These are phyloP conservation scores for Chlorella variabilis DNA, from an alignment of 163 green algal genomes.

Conservation along the genomic window DNA sequence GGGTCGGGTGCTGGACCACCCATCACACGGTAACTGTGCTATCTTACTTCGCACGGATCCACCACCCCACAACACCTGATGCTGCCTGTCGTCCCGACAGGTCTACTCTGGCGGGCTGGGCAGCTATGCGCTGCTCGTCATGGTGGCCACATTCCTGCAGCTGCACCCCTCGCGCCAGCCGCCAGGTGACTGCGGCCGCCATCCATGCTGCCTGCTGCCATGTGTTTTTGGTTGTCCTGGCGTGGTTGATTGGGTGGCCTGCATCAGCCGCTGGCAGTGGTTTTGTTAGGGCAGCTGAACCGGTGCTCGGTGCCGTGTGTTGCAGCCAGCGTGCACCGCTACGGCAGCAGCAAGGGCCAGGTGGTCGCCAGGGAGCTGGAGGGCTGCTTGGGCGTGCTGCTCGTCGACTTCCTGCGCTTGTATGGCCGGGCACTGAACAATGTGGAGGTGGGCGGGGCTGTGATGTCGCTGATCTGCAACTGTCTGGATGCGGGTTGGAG, in stretches of 20 bases:
- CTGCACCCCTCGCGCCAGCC: constrained; percentile 63
- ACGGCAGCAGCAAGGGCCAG: constrained; percentile 10
- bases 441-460: constrained; percentile 36
- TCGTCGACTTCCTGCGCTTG: constrained; percentile 85
- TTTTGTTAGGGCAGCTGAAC: background rate
- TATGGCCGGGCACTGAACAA: constrained; percentile 59
- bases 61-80: too few relatives aligned
- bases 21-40: too few relatives aligned
- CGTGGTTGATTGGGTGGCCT: too few relatives aligned
- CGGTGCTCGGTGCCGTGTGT: background rate
- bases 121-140: constrained; percentile 92
- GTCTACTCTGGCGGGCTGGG: constrained; percentile 96
- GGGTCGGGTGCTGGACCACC: too few relatives aligned
- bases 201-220: background rate
- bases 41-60: too few relatives aligned
- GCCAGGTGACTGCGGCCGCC: constrained; percentile 10
- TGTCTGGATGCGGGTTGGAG: too few relatives aligned
- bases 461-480: too few relatives aligned
- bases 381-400: constrained; percentile 75
- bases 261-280: background rate
- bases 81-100: constrained; percentile 32
- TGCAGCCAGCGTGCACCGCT: constrained; percentile 7
- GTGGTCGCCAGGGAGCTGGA: constrained; percentile 54
- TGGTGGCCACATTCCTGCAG: constrained; percentile 90
- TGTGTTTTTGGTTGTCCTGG: background rate